Base-by-base conservation (phyloP, 768 basidiomycete species). In the Galerina sulciceps region DNA sequence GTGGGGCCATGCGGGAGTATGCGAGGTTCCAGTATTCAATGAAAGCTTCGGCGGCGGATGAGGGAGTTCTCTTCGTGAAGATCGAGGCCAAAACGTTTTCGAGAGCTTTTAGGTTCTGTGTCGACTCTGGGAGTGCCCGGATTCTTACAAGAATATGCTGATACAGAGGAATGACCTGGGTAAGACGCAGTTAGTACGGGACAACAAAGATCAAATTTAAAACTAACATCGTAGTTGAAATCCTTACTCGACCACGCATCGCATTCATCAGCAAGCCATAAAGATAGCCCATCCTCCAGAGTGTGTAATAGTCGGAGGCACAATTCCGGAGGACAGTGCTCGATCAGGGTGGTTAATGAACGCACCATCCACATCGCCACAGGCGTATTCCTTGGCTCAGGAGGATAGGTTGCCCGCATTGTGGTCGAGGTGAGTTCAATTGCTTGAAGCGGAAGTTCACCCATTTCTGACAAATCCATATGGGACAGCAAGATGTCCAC, bases 221-320 rank as follows among this genome's bases (percentile, higher is more conserved):
- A 38, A 75, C 83, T 54, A 63, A 88, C 86, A 68, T 90, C 87
- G 60, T 84, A 77, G 15, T 73, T 73, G 57, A 90, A 82, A 50
- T 89, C 86, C 22, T 82, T 80, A 31, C 74, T 74, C 11, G 75
- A 74, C 71, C 88, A 83, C 8, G 76, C 73, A 20, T 68, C 65
- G 42, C 71, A 73, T 49, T 86, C 83, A 70, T 93, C 91, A 17
- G 81, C 77, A 31, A 92, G 68, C 91, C 91, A 93, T 13, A 78
- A 62, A 41, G 75, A 67, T 22, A 90, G 49, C 10, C 87, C 85
- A 0, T 85, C 87, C 60, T 85, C 81, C 13, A 85, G 55, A 11
- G 68, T 55, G 46, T 82, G 78, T 47, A 91, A 66, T 40, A 89
- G 64, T 20, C 72, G 69, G 18, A 77, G 60, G 41, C 79, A 67